phyloP scores from a whole-genome alignment of 768 basidiomycete species.

The Ramaria rubella region DNA sequence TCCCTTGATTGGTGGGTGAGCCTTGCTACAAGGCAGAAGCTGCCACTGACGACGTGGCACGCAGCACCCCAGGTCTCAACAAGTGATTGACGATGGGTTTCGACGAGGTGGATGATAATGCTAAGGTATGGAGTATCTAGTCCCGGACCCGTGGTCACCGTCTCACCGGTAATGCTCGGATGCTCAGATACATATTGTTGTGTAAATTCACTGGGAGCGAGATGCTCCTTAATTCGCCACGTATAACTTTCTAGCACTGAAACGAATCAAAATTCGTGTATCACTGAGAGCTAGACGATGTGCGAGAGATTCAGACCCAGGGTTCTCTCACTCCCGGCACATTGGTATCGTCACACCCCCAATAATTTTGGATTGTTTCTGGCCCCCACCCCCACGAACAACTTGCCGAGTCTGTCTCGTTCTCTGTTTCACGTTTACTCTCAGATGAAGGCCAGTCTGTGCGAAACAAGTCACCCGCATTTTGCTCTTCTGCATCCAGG shows the following conservation, averaged over 20 bases:
- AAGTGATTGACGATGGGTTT: neutral
- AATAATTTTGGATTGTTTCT: neutral
- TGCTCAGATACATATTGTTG: neutral
- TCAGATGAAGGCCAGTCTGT: neutral
- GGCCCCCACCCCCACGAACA: neutral
- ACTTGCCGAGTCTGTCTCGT: neutral
- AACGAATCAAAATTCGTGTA: neutral
- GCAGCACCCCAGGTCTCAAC: neutral
- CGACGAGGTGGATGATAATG: neutral
- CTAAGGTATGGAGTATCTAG: no score
- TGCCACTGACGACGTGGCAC: neutral
- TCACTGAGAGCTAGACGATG: neutral
- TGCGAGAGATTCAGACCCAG: neutral
- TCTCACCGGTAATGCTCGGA: neutral
- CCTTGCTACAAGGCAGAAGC: neutral
- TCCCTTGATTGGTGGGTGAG: slow-evolving; percentile 73
- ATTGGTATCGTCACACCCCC: neutral
- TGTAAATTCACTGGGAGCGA: neutral
- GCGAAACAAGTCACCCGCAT: neutral
- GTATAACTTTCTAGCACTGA: neutral
- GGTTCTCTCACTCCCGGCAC: neutral
- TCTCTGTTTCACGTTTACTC: neutral
- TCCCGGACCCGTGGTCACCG: no score
- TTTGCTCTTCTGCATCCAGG: neutral
- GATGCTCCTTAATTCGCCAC: neutral